Percentiles rank a stretch among this genome's conserved stretches.
Evolutionary conservation across 345 rosid species (phyloP).

Genomic region (Theobroma cacao): DNA sequence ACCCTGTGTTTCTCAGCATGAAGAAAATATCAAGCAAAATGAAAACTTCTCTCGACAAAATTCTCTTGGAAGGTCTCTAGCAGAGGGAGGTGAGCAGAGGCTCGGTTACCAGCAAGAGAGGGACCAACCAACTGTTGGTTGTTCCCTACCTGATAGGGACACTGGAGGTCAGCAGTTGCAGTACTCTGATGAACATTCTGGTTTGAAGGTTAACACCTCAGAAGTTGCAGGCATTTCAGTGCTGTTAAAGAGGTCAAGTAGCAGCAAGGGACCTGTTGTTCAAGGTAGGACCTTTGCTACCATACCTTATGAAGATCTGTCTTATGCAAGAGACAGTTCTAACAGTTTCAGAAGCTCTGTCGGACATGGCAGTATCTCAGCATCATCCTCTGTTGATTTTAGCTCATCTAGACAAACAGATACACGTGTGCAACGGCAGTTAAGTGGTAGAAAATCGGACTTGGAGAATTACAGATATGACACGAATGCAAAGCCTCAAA

Average conservation of each 20-base stretch:
- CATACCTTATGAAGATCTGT: conserved; percentile 63
- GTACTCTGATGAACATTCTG: conserved; percentile 25
- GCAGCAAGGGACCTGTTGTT: conserved; percentile 66
- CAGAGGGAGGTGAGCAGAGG: conserved; percentile 41
- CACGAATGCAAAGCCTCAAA: conserved; percentile 52
- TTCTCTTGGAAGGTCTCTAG: conserved; percentile 29
- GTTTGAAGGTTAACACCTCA: conserved; percentile 34
- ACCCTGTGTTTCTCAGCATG: conserved; percentile 26
- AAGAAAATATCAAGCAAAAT: conserved; percentile 34
- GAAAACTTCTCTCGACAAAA: conserved; percentile 30
- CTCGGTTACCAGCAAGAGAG: conserved; percentile 32
- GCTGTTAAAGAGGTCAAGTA: conserved; percentile 76
- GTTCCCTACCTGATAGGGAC: conserved; percentile 28
- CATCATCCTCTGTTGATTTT: conserved; percentile 81
- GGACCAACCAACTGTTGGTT: conserved; percentile 35
- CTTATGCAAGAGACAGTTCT: conserved; percentile 61
- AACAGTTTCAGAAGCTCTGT: conserved; percentile 81
- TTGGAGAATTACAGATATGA: conserved; percentile 64
- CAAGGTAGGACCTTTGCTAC: conserved; percentile 64
- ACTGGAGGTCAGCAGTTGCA: conserved; percentile 33
- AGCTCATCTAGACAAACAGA: conserved; percentile 65
- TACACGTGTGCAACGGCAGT: conserved; percentile 58
- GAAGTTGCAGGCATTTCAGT: conserved; percentile 66
- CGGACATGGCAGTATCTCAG: conserved; percentile 69
- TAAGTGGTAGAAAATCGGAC: conserved; percentile 67